Conservation (phyloP, 805 yeast species). For the Torulaspora maleeae region DNA sequence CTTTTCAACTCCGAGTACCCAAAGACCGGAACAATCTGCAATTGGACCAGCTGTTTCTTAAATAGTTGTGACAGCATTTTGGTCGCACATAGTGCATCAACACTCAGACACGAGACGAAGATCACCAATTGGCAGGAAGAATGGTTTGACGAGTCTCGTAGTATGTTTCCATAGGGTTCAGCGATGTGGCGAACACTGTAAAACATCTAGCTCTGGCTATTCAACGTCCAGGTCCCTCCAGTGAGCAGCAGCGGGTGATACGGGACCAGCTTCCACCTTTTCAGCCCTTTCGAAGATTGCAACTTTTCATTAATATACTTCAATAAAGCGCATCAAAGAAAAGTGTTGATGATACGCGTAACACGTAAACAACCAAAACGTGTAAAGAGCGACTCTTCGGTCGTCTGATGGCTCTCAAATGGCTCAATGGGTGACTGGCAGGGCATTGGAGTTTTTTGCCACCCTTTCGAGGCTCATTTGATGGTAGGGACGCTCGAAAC, state of each 20-base stretch:
- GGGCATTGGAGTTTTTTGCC: too few relatives aligned
- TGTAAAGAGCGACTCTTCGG: too few relatives aligned
- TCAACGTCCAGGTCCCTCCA: neutral
- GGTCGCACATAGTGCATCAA: conserved; percentile 89
- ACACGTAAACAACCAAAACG: too few relatives aligned
- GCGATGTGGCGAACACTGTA: conserved; percentile 66
- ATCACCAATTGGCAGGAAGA: conserved; percentile 86
- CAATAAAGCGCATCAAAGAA: neutral
- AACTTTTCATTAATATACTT: neutral
- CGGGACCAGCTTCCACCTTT: neutral
- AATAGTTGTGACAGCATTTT: conserved; percentile 66
- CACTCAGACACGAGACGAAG: conserved; percentile 83
- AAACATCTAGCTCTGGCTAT: conserved; percentile 48
- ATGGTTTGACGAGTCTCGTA: conserved; percentile 73
- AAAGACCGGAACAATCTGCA: conserved; percentile 85
- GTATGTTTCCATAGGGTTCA: conserved; percentile 61
- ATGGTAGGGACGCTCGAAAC: too few relatives aligned
- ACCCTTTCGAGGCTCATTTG: too few relatives aligned
- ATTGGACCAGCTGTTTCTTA: conserved; percentile 77
- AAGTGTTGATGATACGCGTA: neutral
- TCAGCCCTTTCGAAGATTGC: neutral
- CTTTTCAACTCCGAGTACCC: conserved; percentile 76
- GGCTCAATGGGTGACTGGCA: too few relatives aligned
- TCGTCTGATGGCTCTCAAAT: too few relatives aligned
- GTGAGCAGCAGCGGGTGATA: neutral